Evolutionary conservation across 2,329 filamentous ascomycete genomes (phyloP), one percentile per base, ranked within the genome.

Genomic region (Pestalotiopsis sp.): DNA sequence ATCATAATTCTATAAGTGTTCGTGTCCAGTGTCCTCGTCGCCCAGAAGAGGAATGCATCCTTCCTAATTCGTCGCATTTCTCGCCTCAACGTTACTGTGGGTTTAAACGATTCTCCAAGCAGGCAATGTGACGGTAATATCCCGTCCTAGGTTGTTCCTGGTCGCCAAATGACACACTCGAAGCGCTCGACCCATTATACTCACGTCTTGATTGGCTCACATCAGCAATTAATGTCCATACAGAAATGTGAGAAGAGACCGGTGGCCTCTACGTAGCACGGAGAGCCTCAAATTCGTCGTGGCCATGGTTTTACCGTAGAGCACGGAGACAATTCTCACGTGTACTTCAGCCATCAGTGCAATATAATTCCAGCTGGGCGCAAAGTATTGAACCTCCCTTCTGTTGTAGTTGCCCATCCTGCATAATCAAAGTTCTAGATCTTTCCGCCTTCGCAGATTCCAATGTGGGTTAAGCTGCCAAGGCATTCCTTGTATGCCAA

Each of bases 91-190:
- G 67, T 69, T 67, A 72, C 67, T 67, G 35, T 64, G 35, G 61
- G 68, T 39, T 68, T 60, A 64, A 62, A 68, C 64, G 67, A 70
- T 69, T 66, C 68, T 70, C 68, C 62, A 67, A 71, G 59, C 64
- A 44, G 66, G 69, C 68, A 68, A 69, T 57, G 52, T 63, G 66
- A 69, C 63, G 39, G 60, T 64, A 58, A 67, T 57, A 52, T 64
- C 68, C 68, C 69, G 30, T 65, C 52, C 68, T 68, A 61, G 66
- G 66, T 70, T 64, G 65, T 61, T 67, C 68, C 67, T 70, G 38
- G 66, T 67, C 66, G 39, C 70, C 66, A 69, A 60, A 70, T 65
- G 66, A 68, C 66, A 67, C 30, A 68, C 69, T 69, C 63, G 66
- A 66, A 66, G 63, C 65, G 61, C 68, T 68, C 62, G 56, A 52